These are phyloP conservation scores for Barnettozyma siamensis DNA, from an alignment of 805 yeast genomes.

Conservation along the genomic window DNA sequence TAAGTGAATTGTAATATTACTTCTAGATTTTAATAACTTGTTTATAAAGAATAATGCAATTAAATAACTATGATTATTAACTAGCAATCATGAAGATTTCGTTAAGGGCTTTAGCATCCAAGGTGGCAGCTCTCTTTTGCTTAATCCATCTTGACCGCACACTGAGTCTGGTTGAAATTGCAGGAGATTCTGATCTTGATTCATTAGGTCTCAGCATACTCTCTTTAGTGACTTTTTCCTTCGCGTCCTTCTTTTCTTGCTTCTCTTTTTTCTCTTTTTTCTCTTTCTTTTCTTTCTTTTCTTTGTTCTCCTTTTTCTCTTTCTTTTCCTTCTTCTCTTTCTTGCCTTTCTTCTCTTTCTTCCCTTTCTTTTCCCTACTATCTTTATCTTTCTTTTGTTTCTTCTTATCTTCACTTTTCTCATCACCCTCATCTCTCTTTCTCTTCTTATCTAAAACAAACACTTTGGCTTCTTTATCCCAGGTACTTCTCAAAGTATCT, in stretches of 20 bases:
- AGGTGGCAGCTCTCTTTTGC: constrained; percentile 86
- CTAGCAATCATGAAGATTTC: constrained; percentile 87
- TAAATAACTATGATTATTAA: no score
- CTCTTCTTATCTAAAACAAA: constrained; percentile 27
- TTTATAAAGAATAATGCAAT: neutral
- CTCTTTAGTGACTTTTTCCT: constrained; percentile 32
- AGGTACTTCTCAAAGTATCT: constrained; percentile 74
- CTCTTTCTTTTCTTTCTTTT: constrained; percentile 23
- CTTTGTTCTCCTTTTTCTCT: constrained; percentile 22
- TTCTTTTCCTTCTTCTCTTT: constrained; percentile 25
- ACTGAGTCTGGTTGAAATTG: constrained; percentile 52
- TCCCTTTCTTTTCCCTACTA: constrained; percentile 25
- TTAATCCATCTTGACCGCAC: constrained; percentile 83
- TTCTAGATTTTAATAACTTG: no score
- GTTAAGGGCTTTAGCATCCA: constrained; percentile 82
- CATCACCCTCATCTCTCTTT: constrained; percentile 26
- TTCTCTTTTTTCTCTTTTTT: constrained; percentile 25
- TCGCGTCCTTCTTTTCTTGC: constrained; percentile 26
- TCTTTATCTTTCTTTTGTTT: constrained; percentile 25
- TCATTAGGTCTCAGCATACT: constrained; percentile 37
- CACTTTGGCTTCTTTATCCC: constrained; percentile 56
- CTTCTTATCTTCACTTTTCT: constrained; percentile 18
- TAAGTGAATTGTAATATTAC: no score
- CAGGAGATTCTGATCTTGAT: constrained; percentile 26
- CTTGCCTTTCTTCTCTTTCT: constrained; percentile 26